Percentiles rank a stretch among this genome's conserved stretches.
phyloP scores from a whole-genome alignment of 805 yeast genomes.

The Candida sanyiensis region DNA sequence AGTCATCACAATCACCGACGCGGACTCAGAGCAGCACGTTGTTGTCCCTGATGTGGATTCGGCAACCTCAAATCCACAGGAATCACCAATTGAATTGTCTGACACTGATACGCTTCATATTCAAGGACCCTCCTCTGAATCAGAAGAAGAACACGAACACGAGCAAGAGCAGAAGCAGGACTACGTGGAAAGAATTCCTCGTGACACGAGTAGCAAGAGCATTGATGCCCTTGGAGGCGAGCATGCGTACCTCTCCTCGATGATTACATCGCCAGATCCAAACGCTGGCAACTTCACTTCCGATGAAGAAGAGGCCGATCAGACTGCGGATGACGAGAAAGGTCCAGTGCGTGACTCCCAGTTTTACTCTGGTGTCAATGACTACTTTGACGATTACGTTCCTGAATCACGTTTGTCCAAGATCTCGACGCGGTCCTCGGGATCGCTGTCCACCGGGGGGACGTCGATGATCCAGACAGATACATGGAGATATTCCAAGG shows the following conservation, averaged over 20 bases:
- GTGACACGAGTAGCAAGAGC: slow-evolving; percentile 6
- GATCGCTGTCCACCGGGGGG: slow-evolving; percentile 29
- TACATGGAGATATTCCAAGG: slow-evolving; percentile 20
- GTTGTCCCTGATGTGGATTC: neutral
- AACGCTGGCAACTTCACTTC: slow-evolving; percentile 3
- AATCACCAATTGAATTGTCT: slow-evolving; percentile 12
- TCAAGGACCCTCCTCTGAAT: slow-evolving; percentile 11
- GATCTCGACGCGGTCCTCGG: slow-evolving; percentile 18
- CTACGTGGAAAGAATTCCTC: slow-evolving; percentile 3
- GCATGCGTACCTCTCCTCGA: slow-evolving; percentile 21
- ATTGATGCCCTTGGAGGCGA: slow-evolving; percentile 11
- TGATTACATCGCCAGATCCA: slow-evolving; percentile 20
- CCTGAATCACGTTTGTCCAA: slow-evolving; percentile 12
- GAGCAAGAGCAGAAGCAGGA: neutral
- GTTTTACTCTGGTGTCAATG: slow-evolving; percentile 22
- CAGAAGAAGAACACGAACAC: slow-evolving; percentile 1
- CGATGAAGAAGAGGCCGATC: neutral
- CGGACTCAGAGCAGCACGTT: too few species aligned
- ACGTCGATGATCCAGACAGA: slow-evolving; percentile 25
- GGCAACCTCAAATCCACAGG: slow-evolving; percentile 1
- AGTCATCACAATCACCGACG: neutral
- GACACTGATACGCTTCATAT: slow-evolving; percentile 24
- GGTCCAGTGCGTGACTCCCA: slow-evolving; percentile 17
- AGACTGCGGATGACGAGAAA: neutral
- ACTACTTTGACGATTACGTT: slow-evolving; percentile 24